A percentile compares a stretch with the other conserved stretches of the same genome.
phyloP scores from a whole-genome alignment of 2,329 filamentous ascomycete genomes.

The Aspergillus melleus region DNA sequence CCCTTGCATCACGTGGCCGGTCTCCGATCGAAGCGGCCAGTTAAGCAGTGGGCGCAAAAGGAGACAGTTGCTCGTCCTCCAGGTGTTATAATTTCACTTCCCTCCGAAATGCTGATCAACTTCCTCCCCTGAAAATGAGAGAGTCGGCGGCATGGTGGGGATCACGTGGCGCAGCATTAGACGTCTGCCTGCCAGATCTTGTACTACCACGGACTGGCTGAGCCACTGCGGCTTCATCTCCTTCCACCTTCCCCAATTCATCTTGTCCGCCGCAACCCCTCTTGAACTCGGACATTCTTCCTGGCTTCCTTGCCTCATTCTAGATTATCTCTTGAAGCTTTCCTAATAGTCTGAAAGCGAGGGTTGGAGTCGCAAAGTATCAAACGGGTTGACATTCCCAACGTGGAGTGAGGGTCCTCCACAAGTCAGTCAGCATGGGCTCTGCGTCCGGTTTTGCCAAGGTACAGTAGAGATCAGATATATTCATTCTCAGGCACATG shows the following conservation, averaged over 20 bases:
- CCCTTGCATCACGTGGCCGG: background rate
- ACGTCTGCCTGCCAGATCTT: background rate
- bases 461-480: constrained; percentile 16
- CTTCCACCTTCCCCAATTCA: background rate
- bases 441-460: constrained; percentile 32
- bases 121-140: background rate
- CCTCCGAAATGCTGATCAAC: background rate
- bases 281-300: background rate
- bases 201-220: background rate
- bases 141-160: background rate
- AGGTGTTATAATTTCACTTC: too few relatives aligned
- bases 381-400: background rate
- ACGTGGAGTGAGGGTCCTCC: background rate
- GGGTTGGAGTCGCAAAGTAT: background rate
- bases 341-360: background rate
- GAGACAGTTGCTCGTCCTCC: too few relatives aligned
- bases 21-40: too few relatives aligned
- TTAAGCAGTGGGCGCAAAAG: too few relatives aligned
- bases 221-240: background rate
- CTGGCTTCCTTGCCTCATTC: background rate
- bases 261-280: background rate
- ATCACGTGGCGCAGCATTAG: background rate
- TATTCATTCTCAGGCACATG: too few relatives aligned
- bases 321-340: background rate
- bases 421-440: constrained; percentile 23